A percentile compares a stretch with the other conserved stretches of the same genome.
These are phyloP conservation scores for Paxillus involutus DNA, from an alignment of 768 basidiomycete species.

Conservation along the genomic window DNA sequence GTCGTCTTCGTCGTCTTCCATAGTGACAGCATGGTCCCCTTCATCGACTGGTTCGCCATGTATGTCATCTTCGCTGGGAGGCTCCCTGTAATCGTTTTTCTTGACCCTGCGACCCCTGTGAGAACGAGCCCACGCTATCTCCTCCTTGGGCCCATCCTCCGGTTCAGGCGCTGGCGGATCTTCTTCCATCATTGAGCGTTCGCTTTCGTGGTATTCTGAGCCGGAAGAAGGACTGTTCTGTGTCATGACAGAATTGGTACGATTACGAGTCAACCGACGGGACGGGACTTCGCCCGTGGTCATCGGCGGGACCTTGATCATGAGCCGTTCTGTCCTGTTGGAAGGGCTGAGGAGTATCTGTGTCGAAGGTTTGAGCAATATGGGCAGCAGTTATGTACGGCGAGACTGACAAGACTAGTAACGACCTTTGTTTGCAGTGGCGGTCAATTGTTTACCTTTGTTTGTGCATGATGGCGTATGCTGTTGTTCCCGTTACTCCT, in stretches of 20 bases:
- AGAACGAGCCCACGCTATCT: conserved; percentile 23
- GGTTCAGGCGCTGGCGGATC: conserved; percentile 1
- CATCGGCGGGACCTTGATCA: conserved; percentile 25
- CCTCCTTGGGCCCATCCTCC: conserved; percentile 1
- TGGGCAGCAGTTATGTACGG: neutral
- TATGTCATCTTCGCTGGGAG: conserved; percentile 42
- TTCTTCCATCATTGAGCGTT: conserved; percentile 33
- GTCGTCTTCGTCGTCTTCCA: conserved; percentile 32
- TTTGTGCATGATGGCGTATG: conserved; percentile 21
- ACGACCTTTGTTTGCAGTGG: conserved; percentile 35
- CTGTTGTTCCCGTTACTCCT: conserved; percentile 13
- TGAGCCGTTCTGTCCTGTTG: conserved; percentile 16
- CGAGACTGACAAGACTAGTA: conserved; percentile 15
- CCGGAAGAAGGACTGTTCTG: conserved; percentile 28
- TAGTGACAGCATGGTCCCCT: conserved; percentile 17
- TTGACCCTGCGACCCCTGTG: conserved; percentile 41
- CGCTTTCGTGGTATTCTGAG: conserved; percentile 34
- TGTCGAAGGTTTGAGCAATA: neutral
- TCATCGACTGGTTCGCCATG: conserved; percentile 12
- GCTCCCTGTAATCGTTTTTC: conserved; percentile 45
- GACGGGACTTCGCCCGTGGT: conserved; percentile 7
- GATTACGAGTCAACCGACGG: conserved; percentile 19
- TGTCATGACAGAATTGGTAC: conserved; percentile 19
- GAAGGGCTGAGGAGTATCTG: neutral
- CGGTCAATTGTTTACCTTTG: conserved; percentile 27